Conservation (phyloP, 306 rosid species). For the Acacia crassicarpa region DNA sequence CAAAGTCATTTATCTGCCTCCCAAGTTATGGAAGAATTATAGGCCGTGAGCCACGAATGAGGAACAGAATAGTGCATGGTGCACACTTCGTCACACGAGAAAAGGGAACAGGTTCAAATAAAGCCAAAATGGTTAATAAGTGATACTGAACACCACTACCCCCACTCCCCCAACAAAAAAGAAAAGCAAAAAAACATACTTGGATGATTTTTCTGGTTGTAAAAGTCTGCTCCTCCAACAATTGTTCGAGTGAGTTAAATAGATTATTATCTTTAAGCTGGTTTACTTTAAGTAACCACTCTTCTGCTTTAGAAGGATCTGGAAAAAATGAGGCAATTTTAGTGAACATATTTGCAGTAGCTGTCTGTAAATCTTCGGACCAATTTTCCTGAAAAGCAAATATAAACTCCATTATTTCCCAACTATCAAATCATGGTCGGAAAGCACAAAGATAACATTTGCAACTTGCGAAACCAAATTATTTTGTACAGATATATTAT, state of each 20-base stretch:
- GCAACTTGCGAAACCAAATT: background rate
- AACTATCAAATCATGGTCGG: slow-evolving; percentile 29
- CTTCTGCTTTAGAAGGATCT: slow-evolving; percentile 75
- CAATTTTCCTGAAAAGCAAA: slow-evolving; percentile 60
- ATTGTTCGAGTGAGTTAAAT: slow-evolving; percentile 58
- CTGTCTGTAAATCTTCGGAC: slow-evolving; percentile 63
- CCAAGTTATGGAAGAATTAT: background rate
- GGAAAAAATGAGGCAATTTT: slow-evolving; percentile 74
- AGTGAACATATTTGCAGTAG: slow-evolving; percentile 45
- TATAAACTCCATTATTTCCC: slow-evolving; percentile 13
- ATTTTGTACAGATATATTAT: background rate
- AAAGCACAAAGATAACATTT: slow-evolving; percentile 6
- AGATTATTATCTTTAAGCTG: slow-evolving; percentile 68
- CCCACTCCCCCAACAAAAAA: background rate
- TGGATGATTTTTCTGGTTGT: slow-evolving; percentile 42
- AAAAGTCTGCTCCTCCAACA: slow-evolving; percentile 58
- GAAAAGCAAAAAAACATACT: slow-evolving; percentile 46
- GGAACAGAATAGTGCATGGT: background rate
- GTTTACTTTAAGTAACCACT: slow-evolving; percentile 67
- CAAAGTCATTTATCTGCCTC: background rate
- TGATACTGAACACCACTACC: slow-evolving; percentile 2
- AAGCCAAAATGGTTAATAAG: slow-evolving; percentile 5
- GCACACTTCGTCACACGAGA: background rate
- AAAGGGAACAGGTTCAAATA: slow-evolving; percentile 7
- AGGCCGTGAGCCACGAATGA: background rate